Percentiles rank a stretch among this genome's conserved stretches.
Conservation (phyloP, 768 basidiomycete species). For the Amanita jacksonii region DNA sequence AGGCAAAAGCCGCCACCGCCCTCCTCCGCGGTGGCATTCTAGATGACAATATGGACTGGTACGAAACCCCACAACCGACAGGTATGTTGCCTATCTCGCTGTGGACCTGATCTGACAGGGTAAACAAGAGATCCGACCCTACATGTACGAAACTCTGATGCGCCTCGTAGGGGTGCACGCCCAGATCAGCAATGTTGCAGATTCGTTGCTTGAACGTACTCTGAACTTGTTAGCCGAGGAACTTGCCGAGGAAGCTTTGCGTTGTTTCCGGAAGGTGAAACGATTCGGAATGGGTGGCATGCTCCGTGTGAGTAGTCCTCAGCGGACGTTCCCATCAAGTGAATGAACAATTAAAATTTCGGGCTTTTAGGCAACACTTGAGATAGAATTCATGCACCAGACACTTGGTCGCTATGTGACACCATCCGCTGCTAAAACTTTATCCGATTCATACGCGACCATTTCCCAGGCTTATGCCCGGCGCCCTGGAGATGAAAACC, state of each 20-base stretch:
- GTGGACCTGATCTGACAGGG: not conserved
- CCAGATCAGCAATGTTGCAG: slow-evolving; percentile 75
- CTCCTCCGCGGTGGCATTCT: slow-evolving; percentile 77
- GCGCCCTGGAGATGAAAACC: slow-evolving; percentile 74
- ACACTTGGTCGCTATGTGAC: slow-evolving; percentile 86
- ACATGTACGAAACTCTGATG: slow-evolving; percentile 85
- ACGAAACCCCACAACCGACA: slow-evolving; percentile 84
- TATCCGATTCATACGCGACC: slow-evolving; percentile 88
- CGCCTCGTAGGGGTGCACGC: slow-evolving; percentile 88
- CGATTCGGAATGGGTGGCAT: slow-evolving; percentile 98
- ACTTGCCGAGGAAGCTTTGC: slow-evolving; percentile 73
- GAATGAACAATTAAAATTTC: slow-evolving; percentile 3
- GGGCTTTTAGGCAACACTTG: slow-evolving; percentile 75
- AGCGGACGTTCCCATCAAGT: not conserved
- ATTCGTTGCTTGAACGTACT: slow-evolving; percentile 72
- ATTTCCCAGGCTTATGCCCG: slow-evolving; percentile 91
- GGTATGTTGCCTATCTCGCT: slow-evolving; percentile 36
- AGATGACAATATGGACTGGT: slow-evolving; percentile 83
- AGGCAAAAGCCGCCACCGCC: slow-evolving; percentile 53
- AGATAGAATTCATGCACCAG: slow-evolving; percentile 99
- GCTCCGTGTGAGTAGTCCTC: slow-evolving; percentile 62
- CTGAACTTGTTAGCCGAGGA: slow-evolving; percentile 75
- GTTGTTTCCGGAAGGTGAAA: slow-evolving; percentile 81
- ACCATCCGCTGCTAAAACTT: slow-evolving; percentile 65
- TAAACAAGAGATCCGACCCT: slow-evolving; percentile 74